These are phyloP conservation scores for Coniochaeta pulveracea DNA, from an alignment of 2,329 filamentous ascomycete species.

Conservation along the genomic window DNA sequence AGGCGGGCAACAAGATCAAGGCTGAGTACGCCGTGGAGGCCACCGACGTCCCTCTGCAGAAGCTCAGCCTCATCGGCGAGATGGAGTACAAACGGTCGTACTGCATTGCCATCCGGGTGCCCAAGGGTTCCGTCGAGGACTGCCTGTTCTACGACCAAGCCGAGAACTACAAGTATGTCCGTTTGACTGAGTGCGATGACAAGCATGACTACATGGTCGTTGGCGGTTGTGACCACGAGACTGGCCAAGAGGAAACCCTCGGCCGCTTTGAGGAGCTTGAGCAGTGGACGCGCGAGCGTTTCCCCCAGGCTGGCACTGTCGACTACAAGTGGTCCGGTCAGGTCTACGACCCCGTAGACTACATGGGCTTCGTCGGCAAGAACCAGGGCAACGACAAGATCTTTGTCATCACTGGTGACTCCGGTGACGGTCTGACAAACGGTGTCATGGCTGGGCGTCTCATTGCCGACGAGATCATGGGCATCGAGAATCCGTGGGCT, in stretches of 20 bases:
- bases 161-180: conserved; percentile 43
- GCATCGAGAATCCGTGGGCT: conserved; percentile 35
- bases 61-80: conserved; percentile 37
- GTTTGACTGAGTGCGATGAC: conserved; percentile 39
- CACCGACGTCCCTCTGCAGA: conserved; percentile 43
- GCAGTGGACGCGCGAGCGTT: conserved; percentile 39
- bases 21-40: conserved; percentile 39
- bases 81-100: conserved; percentile 44
- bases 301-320: conserved; percentile 32
- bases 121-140: conserved; percentile 38
- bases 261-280: conserved; percentile 39
- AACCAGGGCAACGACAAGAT: conserved; percentile 39
- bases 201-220: conserved; percentile 43
- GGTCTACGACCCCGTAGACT: conserved; percentile 42
- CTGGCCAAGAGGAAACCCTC: conserved; percentile 36
- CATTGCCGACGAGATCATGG: conserved; percentile 41
- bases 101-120: conserved; percentile 42
- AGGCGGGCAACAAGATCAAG: conserved; percentile 31
- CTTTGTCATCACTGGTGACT: conserved; percentile 45
- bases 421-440: conserved; percentile 45
- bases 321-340: conserved; percentile 49
- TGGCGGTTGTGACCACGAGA: conserved; percentile 46
- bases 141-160: conserved; percentile 43
- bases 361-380: conserved; percentile 42
- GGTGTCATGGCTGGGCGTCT: conserved; percentile 39